Conservation (phyloP, 1,139 yeast species). For the Pichia sp. region DNA sequence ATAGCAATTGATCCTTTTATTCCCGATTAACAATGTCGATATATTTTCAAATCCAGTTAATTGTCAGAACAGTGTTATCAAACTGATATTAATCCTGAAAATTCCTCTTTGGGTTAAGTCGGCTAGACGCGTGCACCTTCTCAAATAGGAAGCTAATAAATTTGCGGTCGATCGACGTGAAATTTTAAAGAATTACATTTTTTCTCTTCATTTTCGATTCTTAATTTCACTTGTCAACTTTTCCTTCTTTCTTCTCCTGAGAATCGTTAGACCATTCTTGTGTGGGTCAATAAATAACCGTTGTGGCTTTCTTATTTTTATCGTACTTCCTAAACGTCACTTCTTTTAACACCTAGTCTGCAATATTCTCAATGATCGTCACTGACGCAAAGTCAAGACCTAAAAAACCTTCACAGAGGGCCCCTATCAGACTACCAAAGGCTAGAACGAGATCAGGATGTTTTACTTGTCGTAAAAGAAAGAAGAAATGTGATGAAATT, state of each 20-base stretch:
- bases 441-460: constrained; percentile 39
- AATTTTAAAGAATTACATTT: background rate
- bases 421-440: constrained; percentile 17
- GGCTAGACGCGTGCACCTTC: background rate
- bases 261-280: no score
- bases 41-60: no score
- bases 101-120: background rate
- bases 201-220: background rate
- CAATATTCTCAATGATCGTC: background rate
- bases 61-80: background rate
- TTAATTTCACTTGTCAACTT: background rate
- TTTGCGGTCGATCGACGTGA: background rate
- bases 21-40: no score
- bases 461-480: constrained; percentile 41
- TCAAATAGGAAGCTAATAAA: background rate
- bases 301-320: no score
- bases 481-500: constrained; percentile 45
- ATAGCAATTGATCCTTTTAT: background rate
- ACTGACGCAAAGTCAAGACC: constrained; percentile 2
- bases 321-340: no score
- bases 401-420: constrained; percentile 3
- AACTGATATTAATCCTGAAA: background rate
- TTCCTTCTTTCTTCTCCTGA: no score
- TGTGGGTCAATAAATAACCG: no score
- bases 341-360: no score